Evolutionary conservation across 192 early-diverging fungal species (phyloP), one percentile per base, ranked within the genome.

Genomic region (Coemansia guatemalensis): DNA sequence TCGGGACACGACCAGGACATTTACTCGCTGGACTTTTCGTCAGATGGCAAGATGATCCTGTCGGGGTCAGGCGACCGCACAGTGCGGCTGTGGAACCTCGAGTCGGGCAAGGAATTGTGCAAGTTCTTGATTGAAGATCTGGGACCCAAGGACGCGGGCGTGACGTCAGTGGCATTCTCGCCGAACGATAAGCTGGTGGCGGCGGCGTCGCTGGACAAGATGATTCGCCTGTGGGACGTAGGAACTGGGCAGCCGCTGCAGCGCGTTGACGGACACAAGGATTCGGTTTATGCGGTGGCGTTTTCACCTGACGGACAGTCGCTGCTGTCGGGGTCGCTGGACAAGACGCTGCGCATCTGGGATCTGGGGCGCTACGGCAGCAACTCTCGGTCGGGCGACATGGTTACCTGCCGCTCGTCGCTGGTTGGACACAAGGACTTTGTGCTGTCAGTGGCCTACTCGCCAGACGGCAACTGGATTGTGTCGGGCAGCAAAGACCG

Each of bases 1-100:
- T 69, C 78, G 18, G 97, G 97, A 20, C 97, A 99, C 67, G 91
- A 93, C 53, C 92, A 94, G 80, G 97, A 99, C 69, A 97, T 99
- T 60, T 99, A 99, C 75, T 91, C 89, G 25, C 83, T 99, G 65
- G 97, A 97, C 64, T 99, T 95, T 83, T 89, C 88, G 61, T 81
- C 88, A 17, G 95, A 96, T 71, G 95, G 95, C n/a, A 74, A 85
- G 56, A 88, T 86, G 24, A 88, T 99, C 62, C 93, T 95, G 29
- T 93, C 90, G 20, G 97, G 95, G 23, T 91, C 90, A 2, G 91
- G 91, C 49, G 91, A 93, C 80, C 87, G 87, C 64, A 90, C 90
- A 0, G 90, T 88, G 51, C 82, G 93, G 58, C 87, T 98, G 20
- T 98, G 95, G 95, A 89, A 89, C 72, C 85, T 94, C 68, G 86